phyloP scores from a whole-genome alignment of 2,329 filamentous ascomycete genomes.

The Colletotrichum spinosum region DNA sequence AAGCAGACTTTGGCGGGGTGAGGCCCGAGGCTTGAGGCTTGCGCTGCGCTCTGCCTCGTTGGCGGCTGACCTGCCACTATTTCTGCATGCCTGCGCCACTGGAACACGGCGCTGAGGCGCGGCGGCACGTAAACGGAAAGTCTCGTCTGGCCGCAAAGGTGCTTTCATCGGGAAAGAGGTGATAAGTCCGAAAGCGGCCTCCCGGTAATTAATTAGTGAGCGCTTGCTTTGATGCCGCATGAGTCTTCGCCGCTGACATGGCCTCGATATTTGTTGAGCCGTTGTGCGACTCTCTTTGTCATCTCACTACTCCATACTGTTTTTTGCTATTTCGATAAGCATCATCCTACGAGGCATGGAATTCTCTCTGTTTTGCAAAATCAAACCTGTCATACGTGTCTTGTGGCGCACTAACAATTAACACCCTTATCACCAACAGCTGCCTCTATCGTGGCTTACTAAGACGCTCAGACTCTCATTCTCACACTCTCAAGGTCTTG shows the following conservation, averaged over 20 bases:
- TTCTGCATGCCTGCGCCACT: constrained; percentile 23
- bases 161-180: too few relatives aligned
- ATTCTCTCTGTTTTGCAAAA: too few relatives aligned
- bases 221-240: not conserved
- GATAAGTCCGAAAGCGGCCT: constrained; percentile 29
- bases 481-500: constrained; percentile 22
- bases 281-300: not conserved
- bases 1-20: constrained; percentile 21
- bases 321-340: not conserved
- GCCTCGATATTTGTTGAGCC: not conserved
- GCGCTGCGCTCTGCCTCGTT: not conserved
- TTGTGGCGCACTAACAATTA: not conserved
- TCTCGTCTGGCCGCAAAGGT: not conserved
- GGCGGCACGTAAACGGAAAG: not conserved
- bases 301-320: not conserved
- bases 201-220: not conserved
- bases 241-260: constrained; percentile 10
- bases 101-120: constrained; percentile 7
- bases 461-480: constrained; percentile 20
- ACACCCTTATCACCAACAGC: not conserved
- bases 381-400: not conserved
- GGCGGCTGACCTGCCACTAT: not conserved
- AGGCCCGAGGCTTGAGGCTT: not conserved
- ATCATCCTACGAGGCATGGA: too few relatives aligned
- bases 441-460: constrained; percentile 11